phyloP scores from a whole-genome alignment of 208 protist genomes.

The Perkinsela sp. region DNA sequence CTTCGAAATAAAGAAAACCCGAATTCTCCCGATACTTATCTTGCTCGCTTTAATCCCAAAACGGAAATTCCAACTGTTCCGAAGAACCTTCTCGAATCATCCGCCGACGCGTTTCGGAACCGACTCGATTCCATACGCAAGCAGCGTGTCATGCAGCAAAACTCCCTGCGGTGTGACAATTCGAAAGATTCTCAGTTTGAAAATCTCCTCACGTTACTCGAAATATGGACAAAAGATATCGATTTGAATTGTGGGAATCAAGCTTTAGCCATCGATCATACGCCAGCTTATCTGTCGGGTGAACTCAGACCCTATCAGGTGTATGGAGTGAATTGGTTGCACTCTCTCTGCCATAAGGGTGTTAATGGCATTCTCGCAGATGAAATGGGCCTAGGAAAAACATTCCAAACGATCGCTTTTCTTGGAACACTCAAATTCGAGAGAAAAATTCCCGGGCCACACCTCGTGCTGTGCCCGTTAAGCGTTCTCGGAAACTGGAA shows the following conservation, averaged over 20 bases:
- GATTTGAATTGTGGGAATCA: background rate
- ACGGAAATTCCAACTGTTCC: background rate
- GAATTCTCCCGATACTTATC: background rate
- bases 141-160: background rate
- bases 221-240: background rate
- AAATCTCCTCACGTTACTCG: background rate
- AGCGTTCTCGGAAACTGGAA: slow-evolving; percentile 91
- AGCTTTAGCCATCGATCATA: slow-evolving; percentile 3
- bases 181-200: background rate
- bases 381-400: slow-evolving; percentile 93
- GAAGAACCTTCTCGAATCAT: background rate
- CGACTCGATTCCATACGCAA: background rate
- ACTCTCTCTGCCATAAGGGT: slow-evolving; percentile 70
- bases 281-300: slow-evolving; percentile 53
- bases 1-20: background rate
- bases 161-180: background rate
- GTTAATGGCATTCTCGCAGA: slow-evolving; percentile 96
- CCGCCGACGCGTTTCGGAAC: background rate
- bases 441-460: slow-evolving; percentile 59
- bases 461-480: slow-evolving; percentile 83
- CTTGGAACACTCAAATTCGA: slow-evolving; percentile 77
- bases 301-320: slow-evolving; percentile 87
- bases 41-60: background rate
- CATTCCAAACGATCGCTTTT: slow-evolving; percentile 84
- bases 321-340: slow-evolving; percentile 92